Conservation (phyloP, 345 rosid species). For the Melaleuca quinquenervia region DNA sequence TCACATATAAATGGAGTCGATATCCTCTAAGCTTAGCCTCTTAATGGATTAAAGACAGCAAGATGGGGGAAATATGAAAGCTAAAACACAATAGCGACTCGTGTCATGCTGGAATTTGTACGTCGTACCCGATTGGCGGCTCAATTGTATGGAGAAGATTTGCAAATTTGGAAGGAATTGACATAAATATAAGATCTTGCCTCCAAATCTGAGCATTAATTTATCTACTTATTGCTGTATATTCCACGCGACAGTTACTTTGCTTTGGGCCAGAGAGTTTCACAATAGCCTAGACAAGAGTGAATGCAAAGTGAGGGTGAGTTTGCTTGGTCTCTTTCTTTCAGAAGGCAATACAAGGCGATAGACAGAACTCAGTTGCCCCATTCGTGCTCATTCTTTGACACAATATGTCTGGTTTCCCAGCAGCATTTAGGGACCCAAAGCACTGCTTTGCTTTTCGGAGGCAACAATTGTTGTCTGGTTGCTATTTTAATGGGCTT, state of each 20-base stretch:
- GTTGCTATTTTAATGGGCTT: neutral
- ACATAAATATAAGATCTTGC: neutral
- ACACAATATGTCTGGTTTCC: neutral
- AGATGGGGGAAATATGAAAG: neutral
- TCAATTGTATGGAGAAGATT: neutral
- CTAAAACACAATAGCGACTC: neutral
- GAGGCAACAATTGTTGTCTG: neutral
- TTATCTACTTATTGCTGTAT: neutral
- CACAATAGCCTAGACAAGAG: neutral
- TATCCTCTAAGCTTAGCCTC: neutral
- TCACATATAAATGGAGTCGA: neutral
- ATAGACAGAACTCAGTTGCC: neutral
- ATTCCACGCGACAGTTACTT: neutral
- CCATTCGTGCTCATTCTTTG: neutral
- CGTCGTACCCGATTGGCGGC: neutral
- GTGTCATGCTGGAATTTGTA: neutral
- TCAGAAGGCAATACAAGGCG: neutral
- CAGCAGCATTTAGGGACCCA: neutral
- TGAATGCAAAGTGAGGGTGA: neutral
- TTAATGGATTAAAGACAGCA: neutral
- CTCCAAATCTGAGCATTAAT: neutral
- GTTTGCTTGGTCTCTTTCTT: neutral
- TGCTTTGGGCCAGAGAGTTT: neutral
- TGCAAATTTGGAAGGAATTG: neutral
- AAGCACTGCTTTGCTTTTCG: neutral